These are phyloP conservation scores for Trichoderma sp. DNA, from an alignment of 2,329 filamentous ascomycete species.

Conservation along the genomic window DNA sequence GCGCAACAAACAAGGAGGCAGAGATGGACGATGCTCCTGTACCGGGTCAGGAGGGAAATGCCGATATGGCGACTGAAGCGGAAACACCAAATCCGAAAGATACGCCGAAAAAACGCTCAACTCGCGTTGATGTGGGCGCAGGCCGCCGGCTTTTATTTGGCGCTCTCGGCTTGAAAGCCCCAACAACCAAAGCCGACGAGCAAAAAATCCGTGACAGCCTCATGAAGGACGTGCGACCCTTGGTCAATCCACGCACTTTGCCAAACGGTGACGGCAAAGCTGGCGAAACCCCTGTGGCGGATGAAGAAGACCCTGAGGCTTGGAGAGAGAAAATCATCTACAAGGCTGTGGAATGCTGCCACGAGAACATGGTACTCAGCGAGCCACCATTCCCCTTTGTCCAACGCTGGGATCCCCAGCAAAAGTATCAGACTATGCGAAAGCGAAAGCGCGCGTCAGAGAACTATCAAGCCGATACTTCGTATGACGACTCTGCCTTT, in stretches of 20 bases:
- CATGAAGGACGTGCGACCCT: constrained; percentile 54
- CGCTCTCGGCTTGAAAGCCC: constrained; percentile 68
- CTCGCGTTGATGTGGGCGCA: constrained; percentile 53
- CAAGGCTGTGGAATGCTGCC: constrained; percentile 79
- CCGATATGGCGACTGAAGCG: background rate
- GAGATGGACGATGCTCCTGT: background rate
- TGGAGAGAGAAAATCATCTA: constrained; percentile 78
- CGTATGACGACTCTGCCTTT: constrained; percentile 35
- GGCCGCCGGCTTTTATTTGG: constrained; percentile 70
- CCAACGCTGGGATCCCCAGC: constrained; percentile 84
- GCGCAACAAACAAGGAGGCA: background rate
- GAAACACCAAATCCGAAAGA: background rate
- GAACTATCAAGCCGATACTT: constrained; percentile 35
- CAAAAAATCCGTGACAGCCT: constrained; percentile 62
- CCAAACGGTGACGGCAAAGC: constrained; percentile 20
- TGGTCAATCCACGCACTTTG: constrained; percentile 41
- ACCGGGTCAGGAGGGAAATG: background rate
- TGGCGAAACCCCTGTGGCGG: constrained; percentile 3
- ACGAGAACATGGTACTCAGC: constrained; percentile 67
- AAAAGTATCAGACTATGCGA: constrained; percentile 49
- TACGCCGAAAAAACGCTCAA: constrained; percentile 25
- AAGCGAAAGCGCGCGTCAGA: constrained; percentile 54
- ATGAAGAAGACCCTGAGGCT: constrained; percentile 54
- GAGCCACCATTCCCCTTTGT: constrained; percentile 87
- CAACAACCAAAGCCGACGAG: constrained; percentile 69